Percentiles rank a stretch among this genome's conserved stretches.
Conservation (phyloP, 2,329 filamentous ascomycete genomes). For the Thermochaetoides dissita region DNA sequence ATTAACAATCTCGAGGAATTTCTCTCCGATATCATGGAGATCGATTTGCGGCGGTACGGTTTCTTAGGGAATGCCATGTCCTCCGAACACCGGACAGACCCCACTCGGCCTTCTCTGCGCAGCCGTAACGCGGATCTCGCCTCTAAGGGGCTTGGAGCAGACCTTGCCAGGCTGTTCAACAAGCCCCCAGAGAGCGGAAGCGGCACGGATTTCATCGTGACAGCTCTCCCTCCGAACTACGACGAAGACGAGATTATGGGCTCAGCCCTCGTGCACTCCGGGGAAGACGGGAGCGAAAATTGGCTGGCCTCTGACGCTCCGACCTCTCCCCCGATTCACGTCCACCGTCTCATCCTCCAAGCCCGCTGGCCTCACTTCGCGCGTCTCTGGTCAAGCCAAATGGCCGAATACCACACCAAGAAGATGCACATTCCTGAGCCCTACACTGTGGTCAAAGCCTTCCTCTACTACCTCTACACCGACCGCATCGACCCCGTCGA, state of each 20-base stretch:
- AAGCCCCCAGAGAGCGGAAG: conserved; percentile 70
- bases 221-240: conserved; percentile 67
- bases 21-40: conserved; percentile 83
- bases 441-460: conserved; percentile 84
- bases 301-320: conserved; percentile 49
- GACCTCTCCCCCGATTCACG: conserved; percentile 75
- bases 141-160: conserved; percentile 61
- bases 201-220: conserved; percentile 82
- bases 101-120: conserved; percentile 32
- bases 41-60: conserved; percentile 84
- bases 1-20: conserved; percentile 73
- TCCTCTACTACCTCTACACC: conserved; percentile 92
- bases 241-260: conserved; percentile 51
- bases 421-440: conserved; percentile 97
- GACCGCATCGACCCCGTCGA: conserved; percentile 59
- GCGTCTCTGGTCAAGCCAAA: conserved; percentile 80
- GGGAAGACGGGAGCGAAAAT: conserved; percentile 31
- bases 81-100: conserved; percentile 37
- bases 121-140: conserved; percentile 36
- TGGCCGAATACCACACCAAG: conserved; percentile 94
- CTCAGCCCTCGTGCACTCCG: conserved; percentile 33
- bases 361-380: conserved; percentile 95
- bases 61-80: conserved; percentile 67
- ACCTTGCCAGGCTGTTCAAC: conserved; percentile 79
- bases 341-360: conserved; percentile 87